These are phyloP conservation scores for Camellia japonica DNA, from an alignment of 148 eudicot species.

Conservation along the genomic window DNA sequence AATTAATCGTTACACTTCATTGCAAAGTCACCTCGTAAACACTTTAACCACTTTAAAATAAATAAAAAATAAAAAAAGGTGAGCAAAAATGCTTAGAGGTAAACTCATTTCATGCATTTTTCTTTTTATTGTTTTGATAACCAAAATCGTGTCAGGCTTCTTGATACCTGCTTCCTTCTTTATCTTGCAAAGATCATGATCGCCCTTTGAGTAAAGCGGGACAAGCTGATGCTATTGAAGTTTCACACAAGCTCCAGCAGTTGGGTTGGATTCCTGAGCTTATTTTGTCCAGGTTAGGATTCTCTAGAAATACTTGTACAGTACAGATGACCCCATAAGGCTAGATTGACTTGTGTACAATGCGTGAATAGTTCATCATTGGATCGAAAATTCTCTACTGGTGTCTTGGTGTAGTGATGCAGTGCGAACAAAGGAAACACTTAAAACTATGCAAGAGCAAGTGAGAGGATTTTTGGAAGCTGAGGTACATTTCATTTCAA, in stretches of 20 bases:
- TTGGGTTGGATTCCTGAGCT: conserved; percentile 89
- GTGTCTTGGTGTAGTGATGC: conserved; percentile 60
- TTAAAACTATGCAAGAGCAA: conserved; percentile 70
- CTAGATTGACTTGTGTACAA: not conserved
- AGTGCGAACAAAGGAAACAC: conserved; percentile 71
- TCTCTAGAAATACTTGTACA: not conserved
- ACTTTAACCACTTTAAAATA: not conserved
- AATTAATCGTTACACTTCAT: not conserved
- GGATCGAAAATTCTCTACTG: conserved; percentile 9
- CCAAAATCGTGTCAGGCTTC: not conserved
- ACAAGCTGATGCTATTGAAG: conserved; percentile 67
- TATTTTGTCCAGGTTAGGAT: conserved; percentile 65
- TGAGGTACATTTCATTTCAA: conserved; percentile 72
- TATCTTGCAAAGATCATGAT: conserved; percentile 69
- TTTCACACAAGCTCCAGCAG: conserved; percentile 64
- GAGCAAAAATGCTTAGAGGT: not conserved
- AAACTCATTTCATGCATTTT: not conserved
- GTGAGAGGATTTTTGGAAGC: conserved; percentile 64
- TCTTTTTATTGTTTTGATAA: not conserved
- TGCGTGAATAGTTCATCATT: not conserved
- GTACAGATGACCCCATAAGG: not conserved
- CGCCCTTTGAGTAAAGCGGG: conserved; percentile 85
- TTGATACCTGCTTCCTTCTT: not conserved
- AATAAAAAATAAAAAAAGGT: not conserved
- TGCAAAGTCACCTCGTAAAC: not conserved